Evolutionary conservation across 140 eudicot species (phyloP).

Genomic region (Senecio squalidus): DNA sequence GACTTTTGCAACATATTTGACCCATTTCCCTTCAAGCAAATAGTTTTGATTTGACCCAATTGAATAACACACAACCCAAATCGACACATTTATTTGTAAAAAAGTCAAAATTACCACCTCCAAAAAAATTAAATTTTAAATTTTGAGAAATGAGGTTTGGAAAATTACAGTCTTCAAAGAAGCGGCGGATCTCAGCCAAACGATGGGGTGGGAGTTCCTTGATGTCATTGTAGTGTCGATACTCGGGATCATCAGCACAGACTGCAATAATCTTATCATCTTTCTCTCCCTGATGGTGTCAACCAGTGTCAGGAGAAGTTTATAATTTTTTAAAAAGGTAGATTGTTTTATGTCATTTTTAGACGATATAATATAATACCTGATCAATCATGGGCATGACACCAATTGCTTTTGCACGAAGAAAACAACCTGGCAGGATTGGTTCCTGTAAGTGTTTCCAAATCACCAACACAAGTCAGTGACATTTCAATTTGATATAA

Average conservation of each 20-base stretch:
- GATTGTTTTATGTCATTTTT: background rate
- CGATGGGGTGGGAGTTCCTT: constrained; percentile 97
- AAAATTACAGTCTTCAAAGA: constrained; percentile 97
- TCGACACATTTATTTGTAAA: background rate
- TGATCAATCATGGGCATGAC: constrained; percentile 72
- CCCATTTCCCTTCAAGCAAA: no score
- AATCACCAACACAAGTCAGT: constrained; percentile 7
- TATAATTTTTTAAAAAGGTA: background rate
- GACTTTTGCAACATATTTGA: background rate
- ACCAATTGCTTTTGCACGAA: constrained; percentile 60
- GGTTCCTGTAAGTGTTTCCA: constrained; percentile 42
- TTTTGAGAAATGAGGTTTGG: background rate
- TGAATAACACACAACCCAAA: background rate
- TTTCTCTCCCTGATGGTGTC: constrained; percentile 61
- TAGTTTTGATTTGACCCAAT: no score
- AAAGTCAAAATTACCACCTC: background rate
- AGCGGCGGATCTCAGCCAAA: constrained; percentile 91
- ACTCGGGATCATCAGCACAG: constrained; percentile 98
- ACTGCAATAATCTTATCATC: constrained; percentile 96
- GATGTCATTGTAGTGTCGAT: constrained; percentile 71
- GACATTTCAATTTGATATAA: background rate
- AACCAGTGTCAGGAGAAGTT: background rate
- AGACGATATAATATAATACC: constrained; percentile 8
- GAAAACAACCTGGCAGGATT: constrained; percentile 55
- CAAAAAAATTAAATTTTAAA: background rate